Conservation (phyloP, 768 basidiomycete genomes). For the Rhodotorula diobovata region DNA sequence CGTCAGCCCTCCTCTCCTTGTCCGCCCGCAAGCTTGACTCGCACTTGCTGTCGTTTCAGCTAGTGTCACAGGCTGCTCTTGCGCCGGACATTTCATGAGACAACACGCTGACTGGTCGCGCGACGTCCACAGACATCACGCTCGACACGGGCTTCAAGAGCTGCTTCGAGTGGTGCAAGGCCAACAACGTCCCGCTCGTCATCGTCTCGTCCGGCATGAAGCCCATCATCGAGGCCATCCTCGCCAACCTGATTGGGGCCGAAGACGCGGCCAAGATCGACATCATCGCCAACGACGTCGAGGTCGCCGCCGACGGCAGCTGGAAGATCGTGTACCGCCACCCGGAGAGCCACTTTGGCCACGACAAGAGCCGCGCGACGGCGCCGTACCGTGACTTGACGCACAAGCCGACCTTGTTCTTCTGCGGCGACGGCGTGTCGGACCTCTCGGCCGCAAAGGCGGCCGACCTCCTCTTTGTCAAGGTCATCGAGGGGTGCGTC, state of each 20-base stretch:
- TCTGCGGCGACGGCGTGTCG: conserved; percentile 96
- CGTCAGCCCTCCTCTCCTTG: background rate
- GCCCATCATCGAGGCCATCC: conserved; percentile 83
- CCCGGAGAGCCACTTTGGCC: conserved; percentile 59
- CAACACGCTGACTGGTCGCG: conserved; percentile 38
- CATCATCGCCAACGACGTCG: conserved; percentile 89
- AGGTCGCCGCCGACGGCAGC: conserved; percentile 59
- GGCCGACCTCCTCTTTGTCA: conserved; percentile 93
- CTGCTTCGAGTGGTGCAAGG: conserved; percentile 80
- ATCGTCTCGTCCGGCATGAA: conserved; percentile 27
- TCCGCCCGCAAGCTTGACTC: too few species aligned
- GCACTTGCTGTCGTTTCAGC: too few species aligned
- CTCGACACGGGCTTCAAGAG: conserved; percentile 83
- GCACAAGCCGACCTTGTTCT: conserved; percentile 76
- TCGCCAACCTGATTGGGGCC: conserved; percentile 72
- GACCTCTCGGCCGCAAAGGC: conserved; percentile 78
- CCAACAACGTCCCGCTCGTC: conserved; percentile 61
- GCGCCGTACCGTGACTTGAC: conserved; percentile 73
- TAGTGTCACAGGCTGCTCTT: too few species aligned
- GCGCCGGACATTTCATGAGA: too few species aligned
- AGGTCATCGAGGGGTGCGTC: conserved; percentile 50
- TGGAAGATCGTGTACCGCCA: conserved; percentile 57
- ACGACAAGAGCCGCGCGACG: conserved; percentile 94
- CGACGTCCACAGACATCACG: conserved; percentile 60
- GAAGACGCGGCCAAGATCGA: conserved; percentile 69